These are phyloP conservation scores for Lactifluus pinguis DNA, from an alignment of 768 basidiomycete genomes.

Conservation along the genomic window DNA sequence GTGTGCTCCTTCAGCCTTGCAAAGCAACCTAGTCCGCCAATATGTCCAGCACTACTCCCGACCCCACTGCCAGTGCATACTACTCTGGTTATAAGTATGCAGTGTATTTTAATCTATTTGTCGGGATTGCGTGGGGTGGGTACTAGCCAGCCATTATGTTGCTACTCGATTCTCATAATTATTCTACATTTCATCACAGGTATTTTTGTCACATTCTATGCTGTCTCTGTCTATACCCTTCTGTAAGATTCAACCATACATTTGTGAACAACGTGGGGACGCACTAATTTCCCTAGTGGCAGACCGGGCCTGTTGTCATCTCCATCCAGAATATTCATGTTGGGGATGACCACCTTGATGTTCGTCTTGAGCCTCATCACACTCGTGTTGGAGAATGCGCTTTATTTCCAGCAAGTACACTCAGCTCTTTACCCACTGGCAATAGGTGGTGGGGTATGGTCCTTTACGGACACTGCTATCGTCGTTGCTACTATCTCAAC, in stretches of 20 bases:
- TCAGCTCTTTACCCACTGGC: too few relatives aligned
- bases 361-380: conserved; percentile 3
- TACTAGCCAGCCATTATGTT: not conserved
- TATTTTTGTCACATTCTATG: conserved; percentile 1
- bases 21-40: too few relatives aligned
- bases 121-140: conserved; percentile 11
- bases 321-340: conserved; percentile 7
- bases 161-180: not conserved
- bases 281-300: not conserved
- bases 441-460: not conserved
- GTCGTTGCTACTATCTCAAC: not conserved
- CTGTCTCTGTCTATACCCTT: conserved; percentile 5
- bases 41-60: too few relatives aligned
- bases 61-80: too few relatives aligned
- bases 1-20: too few relatives aligned
- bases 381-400: conserved; percentile 4
- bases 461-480: not conserved
- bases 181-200: not conserved
- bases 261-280: not conserved
- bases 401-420: conserved; percentile 4
- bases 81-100: not conserved
- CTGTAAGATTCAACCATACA: not conserved
- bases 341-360: conserved; percentile 11
- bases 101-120: conserved; percentile 6
- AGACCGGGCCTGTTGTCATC: conserved; percentile 8